Conservation (phyloP, 169 alveolate genomes). For the Perkinsus marinus region DNA sequence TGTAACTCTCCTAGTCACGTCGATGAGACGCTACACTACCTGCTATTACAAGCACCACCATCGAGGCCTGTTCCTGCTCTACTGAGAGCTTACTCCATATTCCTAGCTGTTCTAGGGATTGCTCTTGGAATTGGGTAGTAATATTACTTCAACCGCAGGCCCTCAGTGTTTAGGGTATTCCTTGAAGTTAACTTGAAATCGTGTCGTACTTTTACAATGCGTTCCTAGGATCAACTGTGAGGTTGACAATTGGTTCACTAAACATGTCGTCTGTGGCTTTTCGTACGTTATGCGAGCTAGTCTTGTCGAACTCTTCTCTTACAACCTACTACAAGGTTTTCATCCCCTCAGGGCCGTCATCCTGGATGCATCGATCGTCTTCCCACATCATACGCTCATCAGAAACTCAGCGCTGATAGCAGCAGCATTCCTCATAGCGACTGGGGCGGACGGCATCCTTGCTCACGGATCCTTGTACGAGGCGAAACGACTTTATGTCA, state of each 20-base stretch:
- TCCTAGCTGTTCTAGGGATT: neutral
- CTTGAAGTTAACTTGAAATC: too few relatives aligned
- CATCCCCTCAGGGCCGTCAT: neutral
- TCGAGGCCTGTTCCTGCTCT: neutral
- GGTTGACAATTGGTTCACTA: too few relatives aligned
- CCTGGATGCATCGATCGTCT: neutral
- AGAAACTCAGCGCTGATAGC: neutral
- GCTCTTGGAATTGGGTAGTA: neutral
- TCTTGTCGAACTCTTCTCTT: too few relatives aligned
- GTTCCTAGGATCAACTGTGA: too few relatives aligned
- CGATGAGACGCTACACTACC: neutral
- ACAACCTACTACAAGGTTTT: neutral
- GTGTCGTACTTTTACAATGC: too few relatives aligned
- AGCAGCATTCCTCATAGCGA: neutral
- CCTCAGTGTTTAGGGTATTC: neutral
- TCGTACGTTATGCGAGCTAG: too few relatives aligned
- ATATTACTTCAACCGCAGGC: too few relatives aligned
- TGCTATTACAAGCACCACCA: neutral
- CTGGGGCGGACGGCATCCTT: neutral
- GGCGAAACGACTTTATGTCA: neutral
- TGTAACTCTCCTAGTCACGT: neutral
- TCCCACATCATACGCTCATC: neutral
- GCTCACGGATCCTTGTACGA: neutral
- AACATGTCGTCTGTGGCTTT: too few relatives aligned
- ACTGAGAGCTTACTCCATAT: neutral